A percentile compares a stretch with the other conserved stretches of the same genome.
phyloP scores from a whole-genome alignment of 345 rosid genomes.

The Salix exigua region DNA sequence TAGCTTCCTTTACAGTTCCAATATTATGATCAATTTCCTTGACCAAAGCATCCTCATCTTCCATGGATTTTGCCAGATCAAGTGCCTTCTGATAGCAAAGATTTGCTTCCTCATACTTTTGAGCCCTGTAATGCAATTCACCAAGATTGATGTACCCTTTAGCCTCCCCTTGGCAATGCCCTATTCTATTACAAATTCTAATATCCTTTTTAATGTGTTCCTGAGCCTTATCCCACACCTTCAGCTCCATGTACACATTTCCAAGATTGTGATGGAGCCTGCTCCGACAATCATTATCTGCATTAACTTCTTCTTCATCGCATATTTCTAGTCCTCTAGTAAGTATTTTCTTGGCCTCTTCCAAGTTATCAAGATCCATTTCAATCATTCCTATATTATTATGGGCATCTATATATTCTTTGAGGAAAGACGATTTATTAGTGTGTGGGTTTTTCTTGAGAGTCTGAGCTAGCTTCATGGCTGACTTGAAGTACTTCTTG shows the following conservation, averaged over 20 bases:
- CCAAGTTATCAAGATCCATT: constrained; percentile 78
- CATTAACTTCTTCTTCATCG: constrained; percentile 78
- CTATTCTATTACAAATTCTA: constrained; percentile 63
- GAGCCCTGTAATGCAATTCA: constrained; percentile 65
- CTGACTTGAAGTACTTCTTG: constrained; percentile 72
- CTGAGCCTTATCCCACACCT: constrained; percentile 71
- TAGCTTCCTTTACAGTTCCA: constrained; percentile 55
- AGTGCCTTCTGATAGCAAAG: constrained; percentile 73
- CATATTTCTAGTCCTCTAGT: constrained; percentile 69
- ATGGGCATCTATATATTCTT: constrained; percentile 84
- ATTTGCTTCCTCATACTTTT: constrained; percentile 70
- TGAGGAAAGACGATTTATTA: constrained; percentile 57
- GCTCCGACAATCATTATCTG: constrained; percentile 68
- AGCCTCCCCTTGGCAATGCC: constrained; percentile 84
- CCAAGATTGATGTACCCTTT: constrained; percentile 96
- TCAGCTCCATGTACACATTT: constrained; percentile 57
- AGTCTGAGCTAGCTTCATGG: constrained; percentile 65
- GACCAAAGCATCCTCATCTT: constrained; percentile 75
- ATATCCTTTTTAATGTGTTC: constrained; percentile 79
- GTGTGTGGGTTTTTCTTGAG: constrained; percentile 64
- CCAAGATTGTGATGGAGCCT: constrained; percentile 96
- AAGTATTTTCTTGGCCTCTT: constrained; percentile 54
- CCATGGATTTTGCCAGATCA: constrained; percentile 79
- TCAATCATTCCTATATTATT: constrained; percentile 93
- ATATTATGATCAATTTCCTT: constrained; percentile 62